Percentiles rank a stretch among this genome's conserved stretches.
These are phyloP conservation scores for Polygonum maritimum DNA, from an alignment of 148 eudicot genomes.

Conservation along the genomic window DNA sequence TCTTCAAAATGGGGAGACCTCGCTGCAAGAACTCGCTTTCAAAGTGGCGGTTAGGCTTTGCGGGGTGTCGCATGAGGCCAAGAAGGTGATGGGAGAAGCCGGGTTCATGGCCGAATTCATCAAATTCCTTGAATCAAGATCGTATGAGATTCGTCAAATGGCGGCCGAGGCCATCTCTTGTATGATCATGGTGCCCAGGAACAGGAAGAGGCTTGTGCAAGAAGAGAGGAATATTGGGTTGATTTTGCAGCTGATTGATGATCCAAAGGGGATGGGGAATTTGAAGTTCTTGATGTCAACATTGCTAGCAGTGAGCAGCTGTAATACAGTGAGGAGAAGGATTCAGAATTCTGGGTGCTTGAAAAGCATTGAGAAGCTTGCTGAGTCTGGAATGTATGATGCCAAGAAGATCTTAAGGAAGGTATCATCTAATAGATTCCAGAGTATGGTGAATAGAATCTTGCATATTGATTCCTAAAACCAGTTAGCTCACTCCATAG, in stretches of 20 bases:
- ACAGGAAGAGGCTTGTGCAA: constrained; percentile 59
- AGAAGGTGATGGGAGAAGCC: constrained; percentile 68
- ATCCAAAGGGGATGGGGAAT: constrained; percentile 36
- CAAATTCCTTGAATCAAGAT: constrained; percentile 59
- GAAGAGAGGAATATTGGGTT: constrained; percentile 50
- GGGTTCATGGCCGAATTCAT: constrained; percentile 76
- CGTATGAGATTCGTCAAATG: constrained; percentile 60
- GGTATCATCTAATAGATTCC: constrained; percentile 50
- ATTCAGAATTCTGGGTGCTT: constrained; percentile 54
- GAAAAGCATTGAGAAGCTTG: constrained; percentile 64
- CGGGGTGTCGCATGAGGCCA: constrained; percentile 53
- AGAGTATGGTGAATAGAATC: constrained; percentile 46
- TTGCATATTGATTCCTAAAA: constrained; percentile 39
- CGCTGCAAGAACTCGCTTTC: constrained; percentile 64
- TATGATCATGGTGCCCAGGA: constrained; percentile 48
- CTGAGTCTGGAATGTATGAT: constrained; percentile 62
- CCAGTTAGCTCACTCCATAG: neutral
- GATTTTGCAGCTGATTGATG: constrained; percentile 47
- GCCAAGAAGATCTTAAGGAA: constrained; percentile 71
- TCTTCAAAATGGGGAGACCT: constrained; percentile 53
- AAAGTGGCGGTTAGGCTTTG: constrained; percentile 55
- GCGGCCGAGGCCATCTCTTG: constrained; percentile 57
- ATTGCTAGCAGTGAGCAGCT: constrained; percentile 43
- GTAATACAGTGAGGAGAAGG: constrained; percentile 51
- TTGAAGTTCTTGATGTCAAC: constrained; percentile 57